phyloP scores from a whole-genome alignment of 306 rosid genomes.

The Comarum palustre region DNA sequence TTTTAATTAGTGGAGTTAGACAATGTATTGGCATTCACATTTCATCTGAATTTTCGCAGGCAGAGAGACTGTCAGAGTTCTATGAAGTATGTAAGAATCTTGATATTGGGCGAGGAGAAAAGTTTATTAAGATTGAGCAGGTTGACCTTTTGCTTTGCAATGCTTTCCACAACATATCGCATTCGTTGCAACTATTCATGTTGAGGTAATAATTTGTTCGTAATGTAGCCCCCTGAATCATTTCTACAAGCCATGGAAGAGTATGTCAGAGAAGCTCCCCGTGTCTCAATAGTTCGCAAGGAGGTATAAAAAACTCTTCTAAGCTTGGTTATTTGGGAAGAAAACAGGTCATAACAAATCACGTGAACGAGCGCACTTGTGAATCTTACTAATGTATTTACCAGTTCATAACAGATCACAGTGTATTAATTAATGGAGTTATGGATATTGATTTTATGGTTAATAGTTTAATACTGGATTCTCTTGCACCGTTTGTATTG shows the following conservation, averaged over 20 bases:
- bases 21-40: neutral
- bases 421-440: neutral
- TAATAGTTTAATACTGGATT: neutral
- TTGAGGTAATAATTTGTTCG: conserved; percentile 27
- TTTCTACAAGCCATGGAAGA: conserved; percentile 99
- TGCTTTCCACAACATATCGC: conserved; percentile 9
- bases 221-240: conserved; percentile 82
- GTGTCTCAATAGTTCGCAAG: conserved; percentile 59
- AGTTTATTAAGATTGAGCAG: conserved; percentile 90
- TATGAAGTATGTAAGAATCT: conserved; percentile 88
- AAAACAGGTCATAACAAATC: neutral
- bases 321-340: neutral
- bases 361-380: neutral
- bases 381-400: conserved; percentile 5
- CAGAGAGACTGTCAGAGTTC: conserved; percentile 88
- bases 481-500: neutral
- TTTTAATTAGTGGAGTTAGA: conserved; percentile 1
- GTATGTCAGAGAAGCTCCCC: conserved; percentile 87
- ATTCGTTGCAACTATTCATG: conserved; percentile 11
- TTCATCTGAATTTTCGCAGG: conserved; percentile 45
- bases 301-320: conserved; percentile 47
- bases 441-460: neutral
- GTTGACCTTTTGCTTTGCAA: conserved; percentile 36
- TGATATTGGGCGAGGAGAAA: conserved; percentile 91
- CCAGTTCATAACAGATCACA: neutral